A percentile compares a stretch with the other conserved stretches of the same genome.
phyloP scores from a whole-genome alignment of 2,329 filamentous ascomycete genomes.

The Phyllosticta citribraziliensis region DNA sequence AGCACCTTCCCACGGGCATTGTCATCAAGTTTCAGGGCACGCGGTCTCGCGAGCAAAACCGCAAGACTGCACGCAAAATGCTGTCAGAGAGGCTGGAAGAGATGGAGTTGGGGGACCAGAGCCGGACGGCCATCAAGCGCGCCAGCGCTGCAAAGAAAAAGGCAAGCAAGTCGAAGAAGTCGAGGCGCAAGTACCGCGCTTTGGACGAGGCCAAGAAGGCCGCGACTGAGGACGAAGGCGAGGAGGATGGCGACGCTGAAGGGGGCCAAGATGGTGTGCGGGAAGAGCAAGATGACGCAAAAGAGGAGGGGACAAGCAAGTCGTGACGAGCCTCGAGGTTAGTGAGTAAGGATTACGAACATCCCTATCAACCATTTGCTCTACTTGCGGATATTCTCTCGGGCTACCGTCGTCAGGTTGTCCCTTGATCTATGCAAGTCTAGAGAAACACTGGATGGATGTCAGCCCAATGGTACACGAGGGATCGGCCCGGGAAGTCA shows the following conservation, averaged over 20 bases:
- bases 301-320: not conserved
- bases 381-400: not conserved
- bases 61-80: conserved; percentile 70
- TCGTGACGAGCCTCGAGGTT: not conserved
- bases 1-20: conserved; percentile 79
- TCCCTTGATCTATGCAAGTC: no score
- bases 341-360: not conserved
- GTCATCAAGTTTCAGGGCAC: conserved; percentile 93
- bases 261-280: conserved; percentile 10
- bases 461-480: not conserved
- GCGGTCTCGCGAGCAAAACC: conserved; percentile 75
- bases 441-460: not conserved
- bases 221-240: conserved; percentile 14
- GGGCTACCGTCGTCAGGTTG: not conserved
- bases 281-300: not conserved
- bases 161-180: conserved; percentile 73
- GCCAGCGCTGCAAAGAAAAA: conserved; percentile 57
- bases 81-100: conserved; percentile 72
- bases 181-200: conserved; percentile 64
- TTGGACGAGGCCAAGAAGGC: conserved; percentile 42
- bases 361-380: not conserved
- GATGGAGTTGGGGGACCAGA: conserved; percentile 59
- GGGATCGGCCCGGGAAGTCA: not conserved
- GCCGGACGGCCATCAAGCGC: conserved; percentile 54
- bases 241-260: conserved; percentile 11